Evolutionary conservation across 202 grass and related monocot genomes (phyloP).

Genomic region (Thinopyrum obtusiflorum): DNA sequence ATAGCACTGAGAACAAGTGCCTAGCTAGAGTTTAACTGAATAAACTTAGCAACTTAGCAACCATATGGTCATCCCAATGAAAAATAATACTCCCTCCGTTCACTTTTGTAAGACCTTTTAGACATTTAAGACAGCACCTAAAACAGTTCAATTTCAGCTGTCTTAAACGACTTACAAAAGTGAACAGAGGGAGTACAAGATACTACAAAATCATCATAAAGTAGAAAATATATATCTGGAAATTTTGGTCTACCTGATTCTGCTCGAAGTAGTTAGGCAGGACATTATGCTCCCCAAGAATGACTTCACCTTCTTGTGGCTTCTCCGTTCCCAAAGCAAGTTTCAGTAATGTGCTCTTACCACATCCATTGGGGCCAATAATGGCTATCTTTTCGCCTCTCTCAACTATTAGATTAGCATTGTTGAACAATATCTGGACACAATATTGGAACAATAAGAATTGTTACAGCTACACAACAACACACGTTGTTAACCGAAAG

Average conservation of each 20-base stretch:
- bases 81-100: not conserved
- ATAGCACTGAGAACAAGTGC: not conserved
- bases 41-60: not conserved
- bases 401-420: slow-evolving; percentile 82
- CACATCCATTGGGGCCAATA: slow-evolving; percentile 96
- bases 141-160: too few species aligned
- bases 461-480: not conserved
- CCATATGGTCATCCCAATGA: not conserved
- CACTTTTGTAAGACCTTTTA: too few species aligned
- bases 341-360: slow-evolving; percentile 87
- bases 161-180: too few species aligned
- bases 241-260: slow-evolving; percentile 66
- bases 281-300: slow-evolving; percentile 92
- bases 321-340: slow-evolving; percentile 83
- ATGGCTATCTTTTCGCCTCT: slow-evolving; percentile 97
- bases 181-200: not conserved
- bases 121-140: too few species aligned
- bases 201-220: slow-evolving; percentile 19
- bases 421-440: slow-evolving; percentile 77
- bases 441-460: slow-evolving; percentile 12
- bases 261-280: slow-evolving; percentile 98
- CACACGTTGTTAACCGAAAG: not conserved
- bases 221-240: not conserved
- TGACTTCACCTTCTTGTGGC: slow-evolving; percentile 69
- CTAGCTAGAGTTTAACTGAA: slow-evolving; percentile 22